Percentiles rank a stretch among this genome's conserved stretches.
phyloP scores from a whole-genome alignment of 2,329 filamentous ascomycete species.

The Colletotrichum somersetense region DNA sequence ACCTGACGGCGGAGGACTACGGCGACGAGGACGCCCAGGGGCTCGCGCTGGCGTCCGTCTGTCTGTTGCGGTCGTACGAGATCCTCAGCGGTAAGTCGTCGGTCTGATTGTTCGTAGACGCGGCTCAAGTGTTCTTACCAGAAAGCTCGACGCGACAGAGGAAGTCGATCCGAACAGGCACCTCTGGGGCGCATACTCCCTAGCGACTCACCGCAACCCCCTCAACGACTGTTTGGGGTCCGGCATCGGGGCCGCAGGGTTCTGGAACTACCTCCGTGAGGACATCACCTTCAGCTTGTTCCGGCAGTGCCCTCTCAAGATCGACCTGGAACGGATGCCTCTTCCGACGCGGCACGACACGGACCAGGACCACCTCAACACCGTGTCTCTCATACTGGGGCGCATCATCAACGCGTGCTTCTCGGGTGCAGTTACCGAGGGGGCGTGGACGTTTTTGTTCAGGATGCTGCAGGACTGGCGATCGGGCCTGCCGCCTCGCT shows the following conservation, averaged over 20 bases:
- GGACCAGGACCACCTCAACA: slow-evolving; percentile 55
- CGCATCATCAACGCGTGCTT: slow-evolving; percentile 58
- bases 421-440: slow-evolving; percentile 7
- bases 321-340: slow-evolving; percentile 49
- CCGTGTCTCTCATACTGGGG: slow-evolving; percentile 57
- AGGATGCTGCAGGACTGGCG: slow-evolving; percentile 50
- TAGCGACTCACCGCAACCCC: slow-evolving; percentile 50
- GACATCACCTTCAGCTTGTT: slow-evolving; percentile 67
- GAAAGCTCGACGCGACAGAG: slow-evolving; percentile 44
- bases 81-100: slow-evolving; percentile 56
- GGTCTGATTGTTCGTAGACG: not conserved
- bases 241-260: slow-evolving; percentile 55
- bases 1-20: slow-evolving; percentile 47
- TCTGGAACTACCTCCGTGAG: slow-evolving; percentile 66
- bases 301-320: slow-evolving; percentile 56
- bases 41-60: slow-evolving; percentile 58
- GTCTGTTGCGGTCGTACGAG: slow-evolving; percentile 62
- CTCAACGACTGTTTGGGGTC: slow-evolving; percentile 44
- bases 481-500: slow-evolving; percentile 47
- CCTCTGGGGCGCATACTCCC: slow-evolving; percentile 60
- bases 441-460: slow-evolving; percentile 45
- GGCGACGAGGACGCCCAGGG: slow-evolving; percentile 51
- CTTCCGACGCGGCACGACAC: slow-evolving; percentile 30
- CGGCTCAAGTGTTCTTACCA: not conserved
- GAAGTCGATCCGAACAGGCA: slow-evolving; percentile 59